A percentile compares a stretch with the other conserved stretches of the same genome.
phyloP scores from a whole-genome alignment of 345 rosid genomes.

The Bretschneidera sinensis region DNA sequence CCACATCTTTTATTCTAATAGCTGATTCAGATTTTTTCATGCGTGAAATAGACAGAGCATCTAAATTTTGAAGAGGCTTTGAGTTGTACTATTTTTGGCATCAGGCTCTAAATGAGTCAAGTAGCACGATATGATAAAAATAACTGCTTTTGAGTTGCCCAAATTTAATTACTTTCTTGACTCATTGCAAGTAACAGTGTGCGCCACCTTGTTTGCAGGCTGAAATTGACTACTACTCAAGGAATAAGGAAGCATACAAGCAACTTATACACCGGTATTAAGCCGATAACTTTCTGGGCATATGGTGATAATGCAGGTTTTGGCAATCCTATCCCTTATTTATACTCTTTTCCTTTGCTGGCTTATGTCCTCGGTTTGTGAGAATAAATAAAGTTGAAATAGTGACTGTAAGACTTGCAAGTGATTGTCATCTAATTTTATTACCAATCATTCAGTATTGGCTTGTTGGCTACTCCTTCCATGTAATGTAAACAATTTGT shows the following conservation, averaged over 20 bases:
- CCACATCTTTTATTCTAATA: not conserved
- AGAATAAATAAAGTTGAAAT: no score
- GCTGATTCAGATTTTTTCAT: not conserved
- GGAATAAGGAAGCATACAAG: constrained; percentile 62
- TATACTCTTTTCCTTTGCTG: not conserved
- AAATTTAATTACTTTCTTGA: not conserved
- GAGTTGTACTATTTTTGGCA: not conserved
- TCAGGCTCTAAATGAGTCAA: no score
- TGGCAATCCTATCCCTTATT: not conserved
- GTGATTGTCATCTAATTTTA: no score
- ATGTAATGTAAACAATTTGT: no score
- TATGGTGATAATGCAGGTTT: no score
- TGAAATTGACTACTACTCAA: constrained; percentile 56
- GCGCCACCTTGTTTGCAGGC: constrained; percentile 33
- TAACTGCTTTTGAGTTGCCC: not conserved
- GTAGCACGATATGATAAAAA: not conserved
- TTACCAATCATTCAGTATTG: no score
- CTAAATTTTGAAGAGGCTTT: not conserved
- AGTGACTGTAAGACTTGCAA: no score
- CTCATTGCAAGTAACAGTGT: not conserved
- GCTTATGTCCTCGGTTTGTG: not conserved
- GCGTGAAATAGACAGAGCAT: not conserved
- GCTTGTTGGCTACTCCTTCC: no score
- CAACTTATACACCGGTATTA: constrained; percentile 78
- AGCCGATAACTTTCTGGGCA: constrained; percentile 14